These are phyloP conservation scores for Mycena epipterygia DNA, from an alignment of 768 basidiomycete species.

Conservation along the genomic window DNA sequence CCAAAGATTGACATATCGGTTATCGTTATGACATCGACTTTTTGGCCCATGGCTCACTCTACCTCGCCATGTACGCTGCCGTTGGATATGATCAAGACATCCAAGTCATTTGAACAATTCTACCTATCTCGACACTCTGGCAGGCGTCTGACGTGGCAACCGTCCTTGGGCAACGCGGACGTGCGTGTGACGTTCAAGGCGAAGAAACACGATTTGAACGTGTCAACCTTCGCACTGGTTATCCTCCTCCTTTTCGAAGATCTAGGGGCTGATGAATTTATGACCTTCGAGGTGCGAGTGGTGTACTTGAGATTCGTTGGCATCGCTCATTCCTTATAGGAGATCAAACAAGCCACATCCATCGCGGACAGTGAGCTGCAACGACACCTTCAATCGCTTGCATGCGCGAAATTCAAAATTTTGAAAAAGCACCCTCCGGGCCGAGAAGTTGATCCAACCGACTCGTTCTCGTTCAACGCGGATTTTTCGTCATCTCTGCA, in stretches of 20 bases:
- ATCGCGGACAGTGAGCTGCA: slow-evolving; percentile 86
- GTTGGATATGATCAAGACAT: slow-evolving; percentile 69
- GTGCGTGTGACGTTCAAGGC: slow-evolving; percentile 86
- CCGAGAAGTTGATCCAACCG: slow-evolving; percentile 80
- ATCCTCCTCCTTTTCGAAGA: slow-evolving; percentile 91
- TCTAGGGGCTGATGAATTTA: slow-evolving; percentile 71
- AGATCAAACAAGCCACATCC: slow-evolving; percentile 81
- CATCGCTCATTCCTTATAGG: slow-evolving; percentile 60
- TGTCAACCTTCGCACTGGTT: slow-evolving; percentile 90
- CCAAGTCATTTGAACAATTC: slow-evolving; percentile 88
- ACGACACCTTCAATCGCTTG: slow-evolving; percentile 95
- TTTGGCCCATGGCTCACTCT: slow-evolving; percentile 90
- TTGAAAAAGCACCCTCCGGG: slow-evolving; percentile 92
- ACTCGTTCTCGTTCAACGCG: slow-evolving; percentile 92
- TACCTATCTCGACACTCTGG: slow-evolving; percentile 93
- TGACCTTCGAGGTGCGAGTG: slow-evolving; percentile 79
- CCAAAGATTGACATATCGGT: slow-evolving; percentile 87
- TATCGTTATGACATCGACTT: slow-evolving; percentile 95
- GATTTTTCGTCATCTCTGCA: slow-evolving; percentile 86
- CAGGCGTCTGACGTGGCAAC: slow-evolving; percentile 92
- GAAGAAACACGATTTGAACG: slow-evolving; percentile 89
- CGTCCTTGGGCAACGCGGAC: slow-evolving; percentile 91
- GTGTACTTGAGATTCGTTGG: not conserved
- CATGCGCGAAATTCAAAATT: slow-evolving; percentile 94
- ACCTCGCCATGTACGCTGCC: slow-evolving; percentile 78